Evolutionary conservation across 768 basidiomycete species (phyloP).

Genomic region (Tulasnella sp.): DNA sequence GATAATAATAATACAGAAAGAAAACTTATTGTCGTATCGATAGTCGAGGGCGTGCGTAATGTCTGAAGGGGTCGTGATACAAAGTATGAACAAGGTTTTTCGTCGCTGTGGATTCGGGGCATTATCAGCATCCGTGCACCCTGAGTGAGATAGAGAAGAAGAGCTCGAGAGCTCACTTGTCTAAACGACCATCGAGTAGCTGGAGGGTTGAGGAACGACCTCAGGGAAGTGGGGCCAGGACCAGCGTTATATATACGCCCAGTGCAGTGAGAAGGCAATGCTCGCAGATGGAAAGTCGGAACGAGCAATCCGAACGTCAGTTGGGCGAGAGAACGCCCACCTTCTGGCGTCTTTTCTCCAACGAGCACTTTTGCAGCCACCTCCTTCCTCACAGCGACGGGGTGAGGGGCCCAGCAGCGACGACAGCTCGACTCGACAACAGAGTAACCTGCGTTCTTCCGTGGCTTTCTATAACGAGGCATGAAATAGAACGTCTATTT

Average conservation of each 20-base stretch:
- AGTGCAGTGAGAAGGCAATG: background rate
- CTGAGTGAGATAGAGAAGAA: background rate
- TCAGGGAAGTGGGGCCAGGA: background rate
- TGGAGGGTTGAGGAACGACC: background rate
- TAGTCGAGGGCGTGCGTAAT: background rate
- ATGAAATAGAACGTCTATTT: background rate
- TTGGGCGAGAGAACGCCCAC: background rate
- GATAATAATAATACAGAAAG: background rate
- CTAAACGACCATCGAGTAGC: background rate
- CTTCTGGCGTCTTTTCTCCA: background rate
- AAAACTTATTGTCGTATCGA: background rate
- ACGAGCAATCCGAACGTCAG: background rate
- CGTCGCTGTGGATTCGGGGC: background rate
- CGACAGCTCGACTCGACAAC: conserved; percentile 12
- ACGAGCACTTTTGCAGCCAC: background rate
- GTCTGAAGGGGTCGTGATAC: background rate
- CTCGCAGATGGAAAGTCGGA: background rate
- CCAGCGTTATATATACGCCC: background rate
- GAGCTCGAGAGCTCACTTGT: background rate
- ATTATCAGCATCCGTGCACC: background rate
- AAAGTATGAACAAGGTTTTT: background rate
- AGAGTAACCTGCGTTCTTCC: background rate
- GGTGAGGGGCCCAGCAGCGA: background rate
- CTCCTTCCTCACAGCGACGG: background rate
- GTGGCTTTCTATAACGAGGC: background rate